Evolutionary conservation across 306 rosid species (phyloP).

Genomic region (Dryas octopetala): DNA sequence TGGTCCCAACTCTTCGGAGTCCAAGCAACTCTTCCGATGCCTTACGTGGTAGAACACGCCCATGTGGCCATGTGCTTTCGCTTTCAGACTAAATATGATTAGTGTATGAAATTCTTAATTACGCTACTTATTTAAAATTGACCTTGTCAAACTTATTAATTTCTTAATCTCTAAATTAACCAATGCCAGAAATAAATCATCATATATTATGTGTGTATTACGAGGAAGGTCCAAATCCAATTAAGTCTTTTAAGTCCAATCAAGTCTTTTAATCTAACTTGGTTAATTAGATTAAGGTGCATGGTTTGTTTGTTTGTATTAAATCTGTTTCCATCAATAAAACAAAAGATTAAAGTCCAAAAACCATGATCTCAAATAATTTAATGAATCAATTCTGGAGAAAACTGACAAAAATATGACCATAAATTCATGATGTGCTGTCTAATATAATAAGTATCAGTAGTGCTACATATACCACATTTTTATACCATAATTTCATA

Average conservation of each 20-base stretch:
- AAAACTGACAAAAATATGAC: not conserved
- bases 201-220: not conserved
- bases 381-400: not conserved
- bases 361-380: not conserved
- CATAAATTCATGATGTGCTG: not conserved
- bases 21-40: not conserved
- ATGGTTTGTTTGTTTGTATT: not conserved
- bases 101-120: not conserved
- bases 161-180: not conserved
- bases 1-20: not conserved
- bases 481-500: too few species aligned
- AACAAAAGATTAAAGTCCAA: not conserved
- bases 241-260: not conserved
- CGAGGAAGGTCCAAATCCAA: not conserved
- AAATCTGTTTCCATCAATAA: not conserved
- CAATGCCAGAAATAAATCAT: not conserved
- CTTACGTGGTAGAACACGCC: not conserved
- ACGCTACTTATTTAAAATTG: not conserved
- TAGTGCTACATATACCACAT: too few species aligned
- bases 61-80: conserved; percentile 3
- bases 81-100: not conserved
- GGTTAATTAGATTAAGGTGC: too few species aligned
- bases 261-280: too few species aligned
- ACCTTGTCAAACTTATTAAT: not conserved
- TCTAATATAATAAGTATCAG: not conserved